phyloP scores from a whole-genome alignment of 2,329 filamentous ascomycete genomes.

The Fusarium sp. region DNA sequence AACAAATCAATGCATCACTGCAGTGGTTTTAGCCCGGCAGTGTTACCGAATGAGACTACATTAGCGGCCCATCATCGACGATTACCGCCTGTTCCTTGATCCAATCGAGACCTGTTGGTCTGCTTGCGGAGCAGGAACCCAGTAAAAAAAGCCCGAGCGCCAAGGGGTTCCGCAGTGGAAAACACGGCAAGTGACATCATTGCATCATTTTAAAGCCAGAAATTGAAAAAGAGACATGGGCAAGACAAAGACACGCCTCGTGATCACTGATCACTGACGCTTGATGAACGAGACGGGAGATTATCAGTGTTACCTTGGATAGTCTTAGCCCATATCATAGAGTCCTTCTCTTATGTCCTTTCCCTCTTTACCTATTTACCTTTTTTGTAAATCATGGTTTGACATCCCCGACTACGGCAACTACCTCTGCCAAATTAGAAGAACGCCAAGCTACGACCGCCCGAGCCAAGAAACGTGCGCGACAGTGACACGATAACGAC shows the following conservation, averaged over 20 bases:
- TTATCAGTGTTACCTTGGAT: constrained; percentile 8
- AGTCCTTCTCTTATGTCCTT: not conserved
- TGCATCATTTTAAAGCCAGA: constrained; percentile 13
- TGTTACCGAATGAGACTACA: constrained; percentile 9
- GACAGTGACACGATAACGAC: constrained; percentile 20
- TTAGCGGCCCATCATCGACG: constrained; percentile 38
- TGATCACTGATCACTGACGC: constrained; percentile 17
- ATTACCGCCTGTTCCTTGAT: constrained; percentile 32
- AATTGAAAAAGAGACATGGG: constrained; percentile 17
- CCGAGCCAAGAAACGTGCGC: constrained; percentile 2
- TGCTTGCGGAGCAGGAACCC: constrained; percentile 14
- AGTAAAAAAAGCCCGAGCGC: constrained; percentile 20
- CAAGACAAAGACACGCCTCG: constrained; percentile 7
- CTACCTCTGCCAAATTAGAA: constrained; percentile 8
- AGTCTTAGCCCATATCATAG: constrained; percentile 1
- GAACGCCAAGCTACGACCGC: constrained; percentile 7
- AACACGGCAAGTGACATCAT: constrained; percentile 42
- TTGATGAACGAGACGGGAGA: constrained; percentile 3
- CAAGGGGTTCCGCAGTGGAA: constrained; percentile 31
- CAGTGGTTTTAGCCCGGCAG: constrained; percentile 18
- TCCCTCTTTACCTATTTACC: not conserved
- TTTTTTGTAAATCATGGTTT: constrained; percentile 8
- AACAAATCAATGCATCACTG: constrained; percentile 25
- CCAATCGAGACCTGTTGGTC: constrained; percentile 10
- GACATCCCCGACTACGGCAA: constrained; percentile 4